A percentile compares a stretch with the other conserved stretches of the same genome.
phyloP scores from a whole-genome alignment of 371 early-diverging fungal species.

The Rhizopus microsporus region DNA sequence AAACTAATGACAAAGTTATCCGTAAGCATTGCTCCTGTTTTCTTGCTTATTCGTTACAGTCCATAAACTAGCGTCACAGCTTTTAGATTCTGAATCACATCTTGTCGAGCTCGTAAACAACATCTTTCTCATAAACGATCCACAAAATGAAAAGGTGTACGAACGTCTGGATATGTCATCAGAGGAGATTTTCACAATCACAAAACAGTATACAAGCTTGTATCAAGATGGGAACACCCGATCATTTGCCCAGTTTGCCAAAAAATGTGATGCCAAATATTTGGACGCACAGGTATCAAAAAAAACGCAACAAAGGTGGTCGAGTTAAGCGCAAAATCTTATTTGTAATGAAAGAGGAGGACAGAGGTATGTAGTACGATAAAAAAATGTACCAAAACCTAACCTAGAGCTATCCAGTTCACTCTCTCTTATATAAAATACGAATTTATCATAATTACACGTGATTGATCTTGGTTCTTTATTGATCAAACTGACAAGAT shows the following conservation, averaged over 20 bases:
- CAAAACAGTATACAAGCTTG: constrained; percentile 4
- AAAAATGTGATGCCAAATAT: constrained; percentile 10
- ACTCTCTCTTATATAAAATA: no score
- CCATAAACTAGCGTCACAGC: neutral
- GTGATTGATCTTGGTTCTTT: no score
- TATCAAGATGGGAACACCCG: constrained; percentile 1
- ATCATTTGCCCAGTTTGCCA: constrained; percentile 7
- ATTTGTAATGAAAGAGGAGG: constrained; percentile 6
- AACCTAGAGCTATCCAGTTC: no score
- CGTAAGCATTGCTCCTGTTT: constrained; percentile 13
- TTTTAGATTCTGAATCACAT: constrained; percentile 12
- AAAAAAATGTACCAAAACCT: constrained; percentile 12
- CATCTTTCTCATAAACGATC: constrained; percentile 8
- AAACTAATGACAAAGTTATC: constrained; percentile 12
- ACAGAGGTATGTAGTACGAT: constrained; percentile 9
- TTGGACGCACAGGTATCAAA: constrained; percentile 9
- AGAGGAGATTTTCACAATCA: constrained; percentile 7
- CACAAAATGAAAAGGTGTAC: constrained; percentile 8
- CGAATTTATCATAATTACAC: no score
- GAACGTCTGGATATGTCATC: constrained; percentile 6
- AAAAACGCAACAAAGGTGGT: constrained; percentile 4
- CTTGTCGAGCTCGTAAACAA: constrained; percentile 8
- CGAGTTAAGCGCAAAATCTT: no score
- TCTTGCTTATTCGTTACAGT: constrained; percentile 10
- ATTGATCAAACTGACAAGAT: no score